Conservation (phyloP, 805 yeast genomes). For the Starmerella cellae region DNA sequence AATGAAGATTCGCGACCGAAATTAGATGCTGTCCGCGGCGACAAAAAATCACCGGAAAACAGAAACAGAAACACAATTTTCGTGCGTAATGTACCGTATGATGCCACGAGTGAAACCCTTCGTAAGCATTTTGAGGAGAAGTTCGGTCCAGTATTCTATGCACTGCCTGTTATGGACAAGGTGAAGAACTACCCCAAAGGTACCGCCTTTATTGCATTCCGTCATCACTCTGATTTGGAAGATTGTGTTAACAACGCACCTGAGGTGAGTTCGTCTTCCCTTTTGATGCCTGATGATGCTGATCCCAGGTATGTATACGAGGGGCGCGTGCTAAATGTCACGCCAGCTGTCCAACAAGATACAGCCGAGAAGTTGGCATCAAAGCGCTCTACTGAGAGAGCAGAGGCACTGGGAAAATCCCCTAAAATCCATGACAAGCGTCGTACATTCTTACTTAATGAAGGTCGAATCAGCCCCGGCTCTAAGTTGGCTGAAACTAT, state of each 20-base stretch:
- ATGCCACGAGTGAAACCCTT: conserved; percentile 70
- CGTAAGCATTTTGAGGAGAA: conserved; percentile 55
- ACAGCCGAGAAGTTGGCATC: conserved; percentile 66
- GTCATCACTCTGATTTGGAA: conserved; percentile 44
- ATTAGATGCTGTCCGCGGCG: no score
- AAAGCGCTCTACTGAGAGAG: conserved; percentile 57
- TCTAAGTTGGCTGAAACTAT: conserved; percentile 65
- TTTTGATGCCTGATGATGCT: conserved; percentile 84
- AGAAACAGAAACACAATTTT: conserved; percentile 45
- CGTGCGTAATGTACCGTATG: conserved; percentile 88
- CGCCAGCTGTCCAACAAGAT: conserved; percentile 76
- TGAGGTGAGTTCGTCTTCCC: conserved; percentile 45
- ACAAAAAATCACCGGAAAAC: conserved; percentile 22
- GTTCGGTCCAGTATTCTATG: conserved; percentile 83
- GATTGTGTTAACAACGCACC: conserved; percentile 73
- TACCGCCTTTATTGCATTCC: conserved; percentile 87
- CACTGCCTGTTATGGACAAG: conserved; percentile 81
- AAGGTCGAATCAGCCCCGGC: conserved; percentile 75
- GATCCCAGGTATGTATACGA: conserved; percentile 75
- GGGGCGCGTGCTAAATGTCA: conserved; percentile 75
- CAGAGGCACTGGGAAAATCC: conserved; percentile 64
- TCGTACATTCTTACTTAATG: conserved; percentile 73
- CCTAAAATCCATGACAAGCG: conserved; percentile 73
- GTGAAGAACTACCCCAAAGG: conserved; percentile 81
- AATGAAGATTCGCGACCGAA: conserved; percentile 24